phyloP scores from a whole-genome alignment of 1,284 basidiomycete genomes.

The Moniliella sp. region DNA sequence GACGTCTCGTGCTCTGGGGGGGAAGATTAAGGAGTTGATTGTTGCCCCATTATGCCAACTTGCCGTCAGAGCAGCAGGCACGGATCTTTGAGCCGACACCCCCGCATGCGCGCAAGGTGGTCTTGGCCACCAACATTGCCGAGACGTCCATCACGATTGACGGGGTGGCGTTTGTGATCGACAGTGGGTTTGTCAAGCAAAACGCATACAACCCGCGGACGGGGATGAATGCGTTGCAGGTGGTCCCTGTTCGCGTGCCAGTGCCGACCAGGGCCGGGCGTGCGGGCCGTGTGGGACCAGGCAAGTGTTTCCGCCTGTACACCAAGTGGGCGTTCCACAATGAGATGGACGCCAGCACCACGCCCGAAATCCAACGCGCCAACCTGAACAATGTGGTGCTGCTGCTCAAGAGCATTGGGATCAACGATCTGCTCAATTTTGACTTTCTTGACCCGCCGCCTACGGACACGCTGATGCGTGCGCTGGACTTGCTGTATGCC shows the following conservation, averaged over 20 bases:
- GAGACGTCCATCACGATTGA: slow-evolving; percentile 33
- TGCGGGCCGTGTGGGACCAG: slow-evolving; percentile 86
- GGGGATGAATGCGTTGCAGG: slow-evolving; percentile 28
- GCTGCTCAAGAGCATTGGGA: slow-evolving; percentile 45
- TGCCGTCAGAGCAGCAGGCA: slow-evolving; percentile 94
- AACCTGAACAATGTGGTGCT: slow-evolving; percentile 42
- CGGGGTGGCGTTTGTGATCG: slow-evolving; percentile 32
- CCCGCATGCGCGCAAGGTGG: slow-evolving; percentile 76
- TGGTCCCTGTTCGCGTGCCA: slow-evolving; percentile 59
- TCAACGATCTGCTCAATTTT: slow-evolving; percentile 46
- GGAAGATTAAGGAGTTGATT: slow-evolving; percentile 81
- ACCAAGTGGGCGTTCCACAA: slow-evolving; percentile 48
- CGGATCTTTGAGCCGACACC: slow-evolving; percentile 98
- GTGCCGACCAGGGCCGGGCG: slow-evolving; percentile 89
- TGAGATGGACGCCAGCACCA: slow-evolving; percentile 44
- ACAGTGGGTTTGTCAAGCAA: slow-evolving; percentile 33
- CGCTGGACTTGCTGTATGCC: slow-evolving; percentile 77
- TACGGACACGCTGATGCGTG: slow-evolving; percentile 88
- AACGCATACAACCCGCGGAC: slow-evolving; percentile 32
- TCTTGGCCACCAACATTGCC: slow-evolving; percentile 92
- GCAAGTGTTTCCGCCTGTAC: slow-evolving; percentile 74
- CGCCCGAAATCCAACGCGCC: slow-evolving; percentile 43
- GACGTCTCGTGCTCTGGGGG: slow-evolving; percentile 70
- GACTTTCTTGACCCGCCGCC: slow-evolving; percentile 51
- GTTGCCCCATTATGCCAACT: slow-evolving; percentile 97